Conservation (phyloP, 768 basidiomycete species). For the Hemileccinum rubropunctum region DNA sequence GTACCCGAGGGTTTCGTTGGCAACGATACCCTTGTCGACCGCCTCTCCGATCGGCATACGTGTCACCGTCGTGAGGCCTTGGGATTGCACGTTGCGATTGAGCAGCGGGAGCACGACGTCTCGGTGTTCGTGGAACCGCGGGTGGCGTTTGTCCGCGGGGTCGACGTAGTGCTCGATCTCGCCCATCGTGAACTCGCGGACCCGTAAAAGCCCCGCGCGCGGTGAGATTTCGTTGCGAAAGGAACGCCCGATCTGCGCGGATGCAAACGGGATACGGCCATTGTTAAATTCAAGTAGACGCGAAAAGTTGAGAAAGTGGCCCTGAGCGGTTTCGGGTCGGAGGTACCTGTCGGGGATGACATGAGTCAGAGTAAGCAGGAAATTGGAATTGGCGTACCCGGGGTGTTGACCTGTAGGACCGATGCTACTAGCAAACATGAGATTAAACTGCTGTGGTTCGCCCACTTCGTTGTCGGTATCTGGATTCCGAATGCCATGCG, state of each 20-base stretch:
- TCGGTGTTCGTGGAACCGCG: slow-evolving; percentile 77
- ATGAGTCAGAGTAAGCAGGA: background rate
- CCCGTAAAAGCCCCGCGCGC: slow-evolving; percentile 91
- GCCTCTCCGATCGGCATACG: slow-evolving; percentile 85
- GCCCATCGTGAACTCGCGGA: slow-evolving; percentile 99
- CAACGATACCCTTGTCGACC: slow-evolving; percentile 80
- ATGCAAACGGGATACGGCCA: slow-evolving; percentile 93
- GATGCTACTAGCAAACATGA: slow-evolving; percentile 98
- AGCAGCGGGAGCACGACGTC: slow-evolving; percentile 75
- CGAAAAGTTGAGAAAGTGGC: slow-evolving; percentile 98
- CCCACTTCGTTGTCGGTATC: slow-evolving; percentile 90
- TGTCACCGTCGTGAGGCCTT: slow-evolving; percentile 63
- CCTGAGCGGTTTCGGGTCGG: slow-evolving; percentile 97
- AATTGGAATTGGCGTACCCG: slow-evolving; percentile 47
- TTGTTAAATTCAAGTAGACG: slow-evolving; percentile 98
- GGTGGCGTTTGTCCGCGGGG: slow-evolving; percentile 86
- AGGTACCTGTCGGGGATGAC: slow-evolving; percentile 60
- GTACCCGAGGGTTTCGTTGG: slow-evolving; percentile 97
- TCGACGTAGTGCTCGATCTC: slow-evolving; percentile 99
- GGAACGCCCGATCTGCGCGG: slow-evolving; percentile 91
- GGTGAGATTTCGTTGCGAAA: slow-evolving; percentile 99
- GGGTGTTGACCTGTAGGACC: slow-evolving; percentile 97
- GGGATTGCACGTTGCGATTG: slow-evolving; percentile 77
- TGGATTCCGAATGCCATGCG: slow-evolving; percentile 80
- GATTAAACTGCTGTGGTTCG: slow-evolving; percentile 94